A percentile compares a stretch with the other conserved stretches of the same genome.
Conservation (phyloP, 805 yeast species). For the Cyberlindnera mrakii region DNA sequence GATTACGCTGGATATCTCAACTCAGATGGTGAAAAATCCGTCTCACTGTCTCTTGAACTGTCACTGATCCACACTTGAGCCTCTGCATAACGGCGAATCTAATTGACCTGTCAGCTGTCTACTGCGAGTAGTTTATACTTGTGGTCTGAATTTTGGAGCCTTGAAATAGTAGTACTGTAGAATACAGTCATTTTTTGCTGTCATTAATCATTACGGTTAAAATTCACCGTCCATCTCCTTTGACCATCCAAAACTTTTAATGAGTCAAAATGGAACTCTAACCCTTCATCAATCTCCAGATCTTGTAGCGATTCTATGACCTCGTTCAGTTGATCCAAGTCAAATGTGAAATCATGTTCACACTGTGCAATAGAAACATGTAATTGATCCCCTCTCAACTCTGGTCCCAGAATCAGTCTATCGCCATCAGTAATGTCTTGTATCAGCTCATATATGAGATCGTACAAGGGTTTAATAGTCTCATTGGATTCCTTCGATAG, state of each 20-base stretch:
- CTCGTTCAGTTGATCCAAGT: conserved; percentile 5
- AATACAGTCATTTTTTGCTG: neutral
- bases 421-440: neutral
- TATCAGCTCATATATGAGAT: conserved; percentile 2
- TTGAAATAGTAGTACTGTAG: neutral
- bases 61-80: no score
- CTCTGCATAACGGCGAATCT: no score
- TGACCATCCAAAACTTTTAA: conserved; percentile 9
- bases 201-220: neutral
- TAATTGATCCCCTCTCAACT: conserved; percentile 1
- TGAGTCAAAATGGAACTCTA: conserved; percentile 9
- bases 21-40: no score
- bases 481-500: conserved; percentile 5
- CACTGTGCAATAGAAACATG: conserved; percentile 14
- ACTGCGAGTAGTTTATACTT: no score
- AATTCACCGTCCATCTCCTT: conserved; percentile 2
- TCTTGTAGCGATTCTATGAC: conserved; percentile 6
- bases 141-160: no score
- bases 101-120: no score
- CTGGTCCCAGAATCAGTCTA: conserved; percentile 4
- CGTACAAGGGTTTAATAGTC: conserved; percentile 4
- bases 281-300: conserved; percentile 5
- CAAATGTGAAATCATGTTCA: neutral
- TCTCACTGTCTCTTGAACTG: no score
- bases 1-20: no score